A percentile compares a stretch with the other conserved stretches of the same genome.
Evolutionary conservation across 2,329 filamentous ascomycete species (phyloP).

Genomic region (Magnaporthales sp.): DNA sequence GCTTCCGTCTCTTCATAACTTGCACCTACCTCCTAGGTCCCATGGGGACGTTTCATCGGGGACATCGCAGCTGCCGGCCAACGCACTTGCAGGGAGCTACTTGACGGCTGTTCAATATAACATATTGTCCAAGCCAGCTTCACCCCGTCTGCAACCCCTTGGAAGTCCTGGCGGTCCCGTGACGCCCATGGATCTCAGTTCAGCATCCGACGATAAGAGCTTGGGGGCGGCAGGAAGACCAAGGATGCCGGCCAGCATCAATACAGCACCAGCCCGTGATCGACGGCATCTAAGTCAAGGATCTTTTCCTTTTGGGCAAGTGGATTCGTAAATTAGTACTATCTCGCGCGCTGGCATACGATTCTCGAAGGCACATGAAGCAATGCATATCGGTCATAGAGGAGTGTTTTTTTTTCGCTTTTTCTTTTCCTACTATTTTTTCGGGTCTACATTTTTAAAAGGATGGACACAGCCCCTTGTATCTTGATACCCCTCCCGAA

Average conservation of each 20-base stretch:
- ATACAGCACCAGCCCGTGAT: not conserved
- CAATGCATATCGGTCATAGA: not conserved
- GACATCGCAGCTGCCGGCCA: constrained; percentile 10
- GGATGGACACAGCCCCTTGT: not conserved
- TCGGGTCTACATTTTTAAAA: not conserved
- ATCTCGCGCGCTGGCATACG: not conserved
- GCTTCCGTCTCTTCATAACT: constrained; percentile 24
- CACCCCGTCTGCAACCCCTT: constrained; percentile 41
- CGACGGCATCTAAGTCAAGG: not conserved
- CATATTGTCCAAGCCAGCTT: constrained; percentile 35
- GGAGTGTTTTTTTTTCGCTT: not conserved
- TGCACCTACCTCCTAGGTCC: constrained; percentile 21
- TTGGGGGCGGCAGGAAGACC: not conserved
- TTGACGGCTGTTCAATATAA: not conserved
- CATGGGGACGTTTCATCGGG: constrained; percentile 7
- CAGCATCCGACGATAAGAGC: not conserved
- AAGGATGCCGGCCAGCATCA: constrained; percentile 1
- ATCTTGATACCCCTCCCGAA: not conserved
- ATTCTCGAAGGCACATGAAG: not conserved
- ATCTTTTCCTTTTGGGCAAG: not conserved
- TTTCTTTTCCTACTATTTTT: not conserved
- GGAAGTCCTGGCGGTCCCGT: constrained; percentile 50
- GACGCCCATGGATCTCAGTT: constrained; percentile 49
- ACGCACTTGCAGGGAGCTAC: not conserved
- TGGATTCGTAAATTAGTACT: not conserved